Evolutionary conservation across 75 land plant species (phyloP).

Genomic region (Cryptomeria japonica): DNA sequence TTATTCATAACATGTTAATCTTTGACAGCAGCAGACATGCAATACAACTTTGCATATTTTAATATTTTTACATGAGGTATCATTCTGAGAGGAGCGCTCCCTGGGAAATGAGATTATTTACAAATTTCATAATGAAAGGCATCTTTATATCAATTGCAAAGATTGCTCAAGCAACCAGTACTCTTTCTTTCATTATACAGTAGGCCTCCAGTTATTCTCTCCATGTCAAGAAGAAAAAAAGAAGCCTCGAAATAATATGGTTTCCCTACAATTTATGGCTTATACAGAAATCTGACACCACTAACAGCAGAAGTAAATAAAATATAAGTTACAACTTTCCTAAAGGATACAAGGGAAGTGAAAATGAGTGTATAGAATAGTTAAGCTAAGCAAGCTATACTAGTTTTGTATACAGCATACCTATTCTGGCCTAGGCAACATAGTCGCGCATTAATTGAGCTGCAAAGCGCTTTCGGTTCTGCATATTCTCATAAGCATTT

Average conservation of each 20-base stretch:
- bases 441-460: constrained; percentile 58
- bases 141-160: constrained; percentile 13
- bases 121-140: constrained; percentile 9
- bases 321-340: constrained; percentile 9
- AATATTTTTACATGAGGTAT: constrained; percentile 6
- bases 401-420: constrained; percentile 9
- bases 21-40: constrained; percentile 10
- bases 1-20: background rate
- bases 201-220: constrained; percentile 10
- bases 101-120: constrained; percentile 8
- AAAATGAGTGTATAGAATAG: constrained; percentile 5
- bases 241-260: constrained; percentile 4
- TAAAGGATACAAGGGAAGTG: background rate
- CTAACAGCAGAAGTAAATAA: background rate
- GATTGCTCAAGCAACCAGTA: constrained; percentile 12
- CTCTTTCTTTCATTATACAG: background rate
- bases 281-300: background rate
- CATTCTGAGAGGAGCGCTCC: background rate
- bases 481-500: constrained; percentile 49
- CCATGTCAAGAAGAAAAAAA: constrained; percentile 2
- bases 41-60: constrained; percentile 9
- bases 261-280: constrained; percentile 14
- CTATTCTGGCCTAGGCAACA: constrained; percentile 34
- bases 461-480: constrained; percentile 64
- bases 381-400: background rate